Base-by-base conservation (phyloP, 2,329 filamentous ascomycete species). In the Biscogniauxia marginata region DNA sequence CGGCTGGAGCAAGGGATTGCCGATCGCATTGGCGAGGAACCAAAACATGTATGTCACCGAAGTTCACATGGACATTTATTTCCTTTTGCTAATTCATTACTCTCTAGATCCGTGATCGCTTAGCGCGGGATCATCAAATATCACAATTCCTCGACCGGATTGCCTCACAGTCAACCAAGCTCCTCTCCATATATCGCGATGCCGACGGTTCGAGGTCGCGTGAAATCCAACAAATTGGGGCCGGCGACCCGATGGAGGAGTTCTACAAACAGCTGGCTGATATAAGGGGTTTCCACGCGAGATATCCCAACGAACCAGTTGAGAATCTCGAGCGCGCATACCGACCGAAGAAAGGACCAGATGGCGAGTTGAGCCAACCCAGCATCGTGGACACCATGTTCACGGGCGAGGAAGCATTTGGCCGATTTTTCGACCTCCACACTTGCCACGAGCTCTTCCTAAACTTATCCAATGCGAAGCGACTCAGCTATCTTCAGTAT, bases 261-360 rank as follows among this genome's bases (percentile, higher is more conserved):
- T 99, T 99, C 75, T 93, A 96, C 79, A 90, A 87, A 63, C 90
- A 96, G 68, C 77, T 96, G 16, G 80, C 84, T 55, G 84, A 87
- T 22, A 89, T 96, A 67, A 95, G 92, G 68, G 86, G 90, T 49
- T 96, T 96, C 71, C 93, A 99, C 73, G 84, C 88, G 57, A 86
- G 89, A 65, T 97, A 99, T 69, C 93, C 93, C 1, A 96, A 96
- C 74, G 91, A 97, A 71, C 91, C 90, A 24, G 90, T 96, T 49
- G 95, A 99, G 74, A 97, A 98, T 67, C 85, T 96, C 13, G 96
- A 99, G 76, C 85, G 88, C 64, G 90, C 93, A 34, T 99, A 99
- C 78, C 91, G 92, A 72, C 82, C 76, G 47, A 82, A 86, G 69
- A 84, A 82, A 56, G 77, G 81, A 45, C 82, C 81, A 11, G 85